Percentiles rank a stretch among this genome's conserved stretches.
phyloP scores from a whole-genome alignment of 768 basidiomycete genomes.

The Russula virescens region DNA sequence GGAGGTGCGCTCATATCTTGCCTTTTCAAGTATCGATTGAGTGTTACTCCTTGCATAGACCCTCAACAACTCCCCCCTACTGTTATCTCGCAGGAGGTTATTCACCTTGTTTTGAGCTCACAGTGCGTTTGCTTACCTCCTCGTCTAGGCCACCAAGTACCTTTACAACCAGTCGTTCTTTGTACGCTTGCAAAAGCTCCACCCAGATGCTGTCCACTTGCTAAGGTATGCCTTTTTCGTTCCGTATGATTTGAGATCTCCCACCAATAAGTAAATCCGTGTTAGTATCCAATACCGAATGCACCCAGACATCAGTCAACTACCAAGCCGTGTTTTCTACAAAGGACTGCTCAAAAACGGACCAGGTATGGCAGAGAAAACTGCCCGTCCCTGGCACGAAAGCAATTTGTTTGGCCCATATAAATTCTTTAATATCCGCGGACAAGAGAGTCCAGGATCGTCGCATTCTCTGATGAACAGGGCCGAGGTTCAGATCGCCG shows the following conservation, averaged over 20 bases:
- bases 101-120: constrained; percentile 27
- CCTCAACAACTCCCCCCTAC: constrained; percentile 97
- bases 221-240: constrained; percentile 53
- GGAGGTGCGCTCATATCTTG: constrained; percentile 49
- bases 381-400: constrained; percentile 79
- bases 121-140: not conserved
- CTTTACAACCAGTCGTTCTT: constrained; percentile 90
- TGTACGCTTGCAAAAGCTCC: constrained; percentile 77
- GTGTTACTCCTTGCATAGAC: constrained; percentile 41
- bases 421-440: constrained; percentile 81
- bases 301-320: constrained; percentile 90
- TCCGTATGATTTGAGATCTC: not conserved
- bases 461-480: constrained; percentile 74
- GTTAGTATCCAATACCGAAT: constrained; percentile 97
- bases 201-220: constrained; percentile 81
- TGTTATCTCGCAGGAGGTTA: constrained; percentile 59
- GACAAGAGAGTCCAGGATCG: constrained; percentile 54
- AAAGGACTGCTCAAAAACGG: constrained; percentile 75
- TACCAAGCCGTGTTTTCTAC: constrained; percentile 90
- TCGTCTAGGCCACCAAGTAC: constrained; percentile 52
- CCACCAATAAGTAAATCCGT: constrained; percentile 1
- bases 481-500: constrained; percentile 67
- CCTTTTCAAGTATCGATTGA: not conserved
- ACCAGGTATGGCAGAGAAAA: constrained; percentile 80
- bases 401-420: constrained; percentile 77